Evolutionary conservation across 164 flowering plant genomes (phyloP).

Genomic region (Sextonia rubra): DNA sequence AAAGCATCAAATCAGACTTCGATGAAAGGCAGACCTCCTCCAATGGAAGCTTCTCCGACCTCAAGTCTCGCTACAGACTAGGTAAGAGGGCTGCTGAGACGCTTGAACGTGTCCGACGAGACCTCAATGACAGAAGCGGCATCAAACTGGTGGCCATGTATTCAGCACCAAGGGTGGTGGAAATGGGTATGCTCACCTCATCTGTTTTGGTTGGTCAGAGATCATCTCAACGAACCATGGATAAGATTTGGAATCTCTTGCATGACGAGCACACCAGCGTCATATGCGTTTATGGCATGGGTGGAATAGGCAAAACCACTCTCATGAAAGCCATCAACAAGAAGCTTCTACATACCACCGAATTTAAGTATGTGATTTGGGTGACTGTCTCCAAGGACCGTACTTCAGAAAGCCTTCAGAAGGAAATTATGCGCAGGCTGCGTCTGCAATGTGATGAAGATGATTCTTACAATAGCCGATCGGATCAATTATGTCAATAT

Average conservation of each 20-base stretch:
- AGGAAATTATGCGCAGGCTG: background rate
- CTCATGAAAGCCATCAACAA: slow-evolving; percentile 6
- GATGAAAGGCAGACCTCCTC: background rate
- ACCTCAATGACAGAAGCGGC: background rate
- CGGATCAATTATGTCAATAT: too few species aligned
- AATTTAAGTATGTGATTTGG: slow-evolving; percentile 2
- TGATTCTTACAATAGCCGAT: background rate
- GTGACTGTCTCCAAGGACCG: background rate
- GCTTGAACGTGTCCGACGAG: background rate
- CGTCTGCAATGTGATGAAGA: background rate
- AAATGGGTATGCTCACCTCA: background rate
- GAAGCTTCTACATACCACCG: background rate
- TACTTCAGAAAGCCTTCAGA: background rate
- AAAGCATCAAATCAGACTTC: background rate
- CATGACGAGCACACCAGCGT: background rate
- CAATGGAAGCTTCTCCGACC: slow-evolving; percentile 9
- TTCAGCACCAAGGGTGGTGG: slow-evolving; percentile 1
- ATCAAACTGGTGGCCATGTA: slow-evolving; percentile 13
- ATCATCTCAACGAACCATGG: background rate
- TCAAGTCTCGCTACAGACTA: slow-evolving; percentile 13
- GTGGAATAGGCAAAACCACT: slow-evolving; percentile 2
- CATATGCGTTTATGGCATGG: slow-evolving; percentile 1
- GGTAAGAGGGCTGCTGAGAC: slow-evolving; percentile 11
- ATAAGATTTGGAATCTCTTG: slow-evolving; percentile 1
- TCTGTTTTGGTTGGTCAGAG: slow-evolving; percentile 1